Percentiles rank a stretch among this genome's conserved stretches.
These are phyloP conservation scores for Macrolepiota albuminosa DNA, from an alignment of 768 basidiomycete genomes.

Conservation along the genomic window DNA sequence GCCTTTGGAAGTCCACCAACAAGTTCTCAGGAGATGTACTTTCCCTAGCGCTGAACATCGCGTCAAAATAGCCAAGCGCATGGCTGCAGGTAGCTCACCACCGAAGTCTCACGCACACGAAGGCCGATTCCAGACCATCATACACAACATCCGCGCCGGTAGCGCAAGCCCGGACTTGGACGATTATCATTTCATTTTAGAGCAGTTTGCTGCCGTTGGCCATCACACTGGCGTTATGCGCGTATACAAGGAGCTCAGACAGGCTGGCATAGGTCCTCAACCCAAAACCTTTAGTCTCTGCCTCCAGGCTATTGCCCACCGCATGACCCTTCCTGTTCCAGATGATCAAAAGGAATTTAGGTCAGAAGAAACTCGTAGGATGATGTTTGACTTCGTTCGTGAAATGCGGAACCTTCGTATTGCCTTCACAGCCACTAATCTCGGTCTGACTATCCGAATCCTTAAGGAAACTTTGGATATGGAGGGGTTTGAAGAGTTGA, in stretches of 20 bases:
- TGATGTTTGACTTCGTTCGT: conserved; percentile 45
- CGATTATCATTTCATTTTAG: conserved; percentile 73
- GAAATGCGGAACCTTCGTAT: conserved; percentile 52
- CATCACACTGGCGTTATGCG: conserved; percentile 54
- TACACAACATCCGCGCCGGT: conserved; percentile 62
- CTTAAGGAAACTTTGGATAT: conserved; percentile 60
- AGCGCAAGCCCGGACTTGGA: conserved; percentile 46
- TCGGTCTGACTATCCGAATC: conserved; percentile 67
- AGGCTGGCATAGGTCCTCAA: conserved; percentile 39
- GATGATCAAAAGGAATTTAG: conserved; percentile 29
- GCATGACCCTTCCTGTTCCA: conserved; percentile 55
- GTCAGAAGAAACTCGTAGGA: conserved; percentile 37
- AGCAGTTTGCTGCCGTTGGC: conserved; percentile 75
- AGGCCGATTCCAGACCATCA: conserved; percentile 58
- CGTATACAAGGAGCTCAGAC: conserved; percentile 56
- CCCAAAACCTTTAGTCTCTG: conserved; percentile 57
- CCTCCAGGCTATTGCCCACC: conserved; percentile 68
- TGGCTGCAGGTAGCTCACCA: conserved; percentile 32
- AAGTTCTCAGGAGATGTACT: conserved; percentile 64
- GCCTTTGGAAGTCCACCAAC: conserved; percentile 63
- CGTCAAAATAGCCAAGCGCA: conserved; percentile 32
- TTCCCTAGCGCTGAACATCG: conserved; percentile 44
- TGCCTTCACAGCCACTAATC: conserved; percentile 50
- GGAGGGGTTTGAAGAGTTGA: conserved; percentile 50
- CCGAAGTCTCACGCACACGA: conserved; percentile 53